A percentile compares a stretch with the other conserved stretches of the same genome.
Conservation (phyloP, 140 eudicot genomes). For the Oenanthe javanica region DNA sequence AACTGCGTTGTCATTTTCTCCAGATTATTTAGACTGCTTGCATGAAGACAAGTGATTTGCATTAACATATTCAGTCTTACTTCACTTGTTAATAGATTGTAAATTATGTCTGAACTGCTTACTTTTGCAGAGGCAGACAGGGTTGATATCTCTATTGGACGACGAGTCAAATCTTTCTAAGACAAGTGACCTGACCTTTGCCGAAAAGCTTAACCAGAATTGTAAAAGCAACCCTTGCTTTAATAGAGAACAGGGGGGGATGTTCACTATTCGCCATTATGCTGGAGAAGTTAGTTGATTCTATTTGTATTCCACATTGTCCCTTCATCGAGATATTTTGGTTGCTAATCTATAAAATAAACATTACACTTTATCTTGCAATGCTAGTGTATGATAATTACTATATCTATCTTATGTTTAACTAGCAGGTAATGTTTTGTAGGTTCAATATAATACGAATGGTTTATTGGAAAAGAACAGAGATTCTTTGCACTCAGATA, state of each 20-base stretch:
- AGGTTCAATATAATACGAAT: conserved; percentile 67
- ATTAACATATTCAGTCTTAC: background rate
- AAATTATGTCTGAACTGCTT: background rate
- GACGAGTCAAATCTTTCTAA: conserved; percentile 69
- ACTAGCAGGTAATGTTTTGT: background rate
- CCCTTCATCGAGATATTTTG: background rate
- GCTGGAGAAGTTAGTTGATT: conserved; percentile 67
- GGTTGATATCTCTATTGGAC: conserved; percentile 68
- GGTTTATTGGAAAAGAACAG: conserved; percentile 81
- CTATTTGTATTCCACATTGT: background rate
- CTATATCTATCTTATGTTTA: background rate
- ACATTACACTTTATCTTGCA: background rate
- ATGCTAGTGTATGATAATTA: background rate
- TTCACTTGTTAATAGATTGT: background rate
- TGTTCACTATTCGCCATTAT: conserved; percentile 61
- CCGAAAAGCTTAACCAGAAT: conserved; percentile 65
- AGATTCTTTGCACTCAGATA: conserved; percentile 54
- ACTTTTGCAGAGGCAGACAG: conserved; percentile 59
- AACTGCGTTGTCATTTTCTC: background rate
- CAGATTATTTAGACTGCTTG: background rate
- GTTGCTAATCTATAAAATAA: background rate
- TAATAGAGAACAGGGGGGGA: conserved; percentile 46
- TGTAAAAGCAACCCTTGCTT: conserved; percentile 40
- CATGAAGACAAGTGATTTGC: background rate
- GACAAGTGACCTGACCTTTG: conserved; percentile 58